phyloP scores from a whole-genome alignment of 257 asterid genomes.

The Anisodus acutangulus region DNA sequence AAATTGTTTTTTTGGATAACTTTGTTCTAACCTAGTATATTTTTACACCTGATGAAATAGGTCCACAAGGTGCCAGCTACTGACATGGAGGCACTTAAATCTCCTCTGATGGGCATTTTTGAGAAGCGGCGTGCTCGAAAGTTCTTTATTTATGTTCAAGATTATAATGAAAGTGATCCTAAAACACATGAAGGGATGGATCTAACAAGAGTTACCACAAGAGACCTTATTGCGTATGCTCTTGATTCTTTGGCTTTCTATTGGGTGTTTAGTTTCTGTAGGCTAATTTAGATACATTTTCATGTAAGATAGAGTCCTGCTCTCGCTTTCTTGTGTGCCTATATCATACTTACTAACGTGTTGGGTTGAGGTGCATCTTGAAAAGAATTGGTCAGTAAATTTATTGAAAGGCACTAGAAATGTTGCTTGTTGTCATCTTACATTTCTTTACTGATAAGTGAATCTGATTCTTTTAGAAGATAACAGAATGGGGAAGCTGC shows the following conservation, averaged over 20 bases:
- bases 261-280: not conserved
- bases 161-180: slow-evolving; percentile 80
- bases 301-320: not conserved
- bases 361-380: not conserved
- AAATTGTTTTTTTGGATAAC: not conserved
- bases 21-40: not conserved
- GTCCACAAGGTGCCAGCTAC: slow-evolving; percentile 98
- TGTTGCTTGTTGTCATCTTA: slow-evolving; percentile 6
- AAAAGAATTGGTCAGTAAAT: not conserved
- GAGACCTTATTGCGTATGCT: slow-evolving; percentile 82
- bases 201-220: slow-evolving; percentile 77
- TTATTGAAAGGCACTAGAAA: not conserved
- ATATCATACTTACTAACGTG: not conserved
- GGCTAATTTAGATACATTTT: not conserved
- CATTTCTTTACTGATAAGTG: not conserved
- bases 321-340: not conserved
- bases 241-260: not conserved
- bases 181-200: slow-evolving; percentile 94
- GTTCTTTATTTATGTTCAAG: slow-evolving; percentile 90
- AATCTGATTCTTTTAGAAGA: not conserved
- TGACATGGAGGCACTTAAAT: slow-evolving; percentile 96
- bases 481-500: not conserved
- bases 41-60: slow-evolving; percentile 46
- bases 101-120: slow-evolving; percentile 97
- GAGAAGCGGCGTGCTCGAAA: slow-evolving; percentile 98